Conservation (phyloP, 208 protist species). For the Dictyostelium gargantuum region DNA sequence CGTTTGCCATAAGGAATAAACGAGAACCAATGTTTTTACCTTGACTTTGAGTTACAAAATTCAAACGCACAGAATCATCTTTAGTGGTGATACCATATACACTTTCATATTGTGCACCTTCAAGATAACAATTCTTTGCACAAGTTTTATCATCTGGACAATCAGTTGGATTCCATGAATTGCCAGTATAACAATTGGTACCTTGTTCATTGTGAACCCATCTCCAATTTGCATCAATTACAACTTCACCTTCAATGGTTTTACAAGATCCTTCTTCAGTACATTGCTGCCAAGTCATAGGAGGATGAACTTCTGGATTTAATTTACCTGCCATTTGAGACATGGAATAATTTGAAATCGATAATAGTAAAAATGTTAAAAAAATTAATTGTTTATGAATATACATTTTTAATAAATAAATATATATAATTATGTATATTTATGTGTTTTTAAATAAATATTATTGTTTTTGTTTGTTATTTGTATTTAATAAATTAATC, state of each 20-base stretch:
- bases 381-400: no score
- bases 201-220: conserved; percentile 29
- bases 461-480: no score
- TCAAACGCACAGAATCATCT: conserved; percentile 39
- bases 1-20: conserved; percentile 63
- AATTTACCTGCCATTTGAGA: neutral
- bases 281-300: conserved; percentile 12
- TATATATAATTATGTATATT: no score
- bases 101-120: conserved; percentile 55
- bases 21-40: conserved; percentile 73
- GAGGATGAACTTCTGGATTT: conserved; percentile 16
- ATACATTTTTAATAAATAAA: no score
- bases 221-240: conserved; percentile 64
- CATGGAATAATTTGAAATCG: neutral
- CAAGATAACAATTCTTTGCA: conserved; percentile 59
- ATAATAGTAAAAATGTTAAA: neutral
- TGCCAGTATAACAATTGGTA: conserved; percentile 71
- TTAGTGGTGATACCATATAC: conserved; percentile 67
- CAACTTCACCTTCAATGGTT: neutral
- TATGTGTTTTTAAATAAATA: no score
- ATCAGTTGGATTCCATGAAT: conserved; percentile 27
- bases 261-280: neutral
- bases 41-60: conserved; percentile 68
- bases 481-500: no score
- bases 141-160: conserved; percentile 66